phyloP scores from a whole-genome alignment of 2,329 filamentous ascomycete genomes.

The Venturia pyrina region DNA sequence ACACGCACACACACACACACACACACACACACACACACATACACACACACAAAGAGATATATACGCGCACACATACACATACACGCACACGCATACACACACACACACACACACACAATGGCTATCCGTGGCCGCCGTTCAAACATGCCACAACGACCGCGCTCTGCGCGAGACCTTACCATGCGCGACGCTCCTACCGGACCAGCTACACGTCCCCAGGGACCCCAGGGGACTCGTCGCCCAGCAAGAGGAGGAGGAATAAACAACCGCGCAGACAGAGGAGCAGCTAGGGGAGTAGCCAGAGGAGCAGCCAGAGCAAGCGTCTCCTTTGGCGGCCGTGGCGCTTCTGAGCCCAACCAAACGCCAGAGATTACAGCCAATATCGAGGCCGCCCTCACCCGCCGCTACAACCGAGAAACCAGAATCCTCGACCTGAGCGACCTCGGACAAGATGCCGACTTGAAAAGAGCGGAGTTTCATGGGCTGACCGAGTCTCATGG shows the following conservation, averaged over 20 bases:
- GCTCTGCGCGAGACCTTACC: background rate
- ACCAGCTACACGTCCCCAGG: background rate
- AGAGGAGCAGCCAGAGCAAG: slow-evolving; percentile 14
- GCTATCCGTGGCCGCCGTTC: background rate
- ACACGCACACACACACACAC: background rate
- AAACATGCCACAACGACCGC: background rate
- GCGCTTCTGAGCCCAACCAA: slow-evolving; percentile 32
- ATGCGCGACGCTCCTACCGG: slow-evolving; percentile 5
- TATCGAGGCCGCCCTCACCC: slow-evolving; percentile 60
- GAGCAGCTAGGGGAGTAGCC: slow-evolving; percentile 22
- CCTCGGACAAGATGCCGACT: slow-evolving; percentile 60
- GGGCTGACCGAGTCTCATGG: background rate
- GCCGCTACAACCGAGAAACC: slow-evolving; percentile 58
- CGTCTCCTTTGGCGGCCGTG: slow-evolving; percentile 26
- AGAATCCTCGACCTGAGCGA: slow-evolving; percentile 80
- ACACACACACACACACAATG: background rate
- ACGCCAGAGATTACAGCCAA: slow-evolving; percentile 55
- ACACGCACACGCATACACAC: background rate
- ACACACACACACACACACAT: background rate
- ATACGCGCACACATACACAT: no score
- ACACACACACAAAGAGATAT: background rate
- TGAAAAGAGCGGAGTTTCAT: slow-evolving; percentile 60
- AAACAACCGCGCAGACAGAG: slow-evolving; percentile 13
- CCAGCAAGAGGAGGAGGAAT: background rate
- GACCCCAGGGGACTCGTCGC: no score